A percentile compares a stretch with the other conserved stretches of the same genome.
Conservation (phyloP, 352 stramenopile genomes). For the Phytophthora constricta region DNA sequence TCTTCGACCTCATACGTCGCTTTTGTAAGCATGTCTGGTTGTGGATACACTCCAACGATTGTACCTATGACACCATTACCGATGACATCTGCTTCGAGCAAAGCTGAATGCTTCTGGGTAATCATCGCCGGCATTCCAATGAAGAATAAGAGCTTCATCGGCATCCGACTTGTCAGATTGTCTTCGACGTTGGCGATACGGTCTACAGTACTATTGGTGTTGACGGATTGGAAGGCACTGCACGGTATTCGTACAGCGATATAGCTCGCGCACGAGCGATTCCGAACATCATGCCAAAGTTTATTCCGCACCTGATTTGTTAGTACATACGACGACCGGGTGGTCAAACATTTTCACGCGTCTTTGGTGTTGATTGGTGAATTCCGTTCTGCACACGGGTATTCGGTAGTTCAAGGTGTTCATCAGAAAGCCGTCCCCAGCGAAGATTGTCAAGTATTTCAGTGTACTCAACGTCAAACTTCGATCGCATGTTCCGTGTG, state of each 20-base stretch:
- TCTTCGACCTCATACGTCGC: neutral
- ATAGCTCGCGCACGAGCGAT: neutral
- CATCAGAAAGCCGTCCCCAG: conserved; percentile 8
- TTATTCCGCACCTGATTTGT: conserved; percentile 23
- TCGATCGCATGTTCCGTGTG: conserved; percentile 18
- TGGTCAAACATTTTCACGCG: conserved; percentile 7
- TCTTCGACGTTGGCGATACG: conserved; percentile 17
- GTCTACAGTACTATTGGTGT: neutral
- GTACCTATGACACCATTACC: neutral
- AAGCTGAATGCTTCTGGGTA: neutral
- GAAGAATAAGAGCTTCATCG: conserved; percentile 24
- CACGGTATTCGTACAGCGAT: conserved; percentile 9
- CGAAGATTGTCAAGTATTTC: conserved; percentile 16
- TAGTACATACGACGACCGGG: conserved; percentile 17
- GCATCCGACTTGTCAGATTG: conserved; percentile 6
- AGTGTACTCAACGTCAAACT: conserved; percentile 16
- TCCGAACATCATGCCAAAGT: conserved; percentile 14
- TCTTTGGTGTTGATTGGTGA: too few relatives aligned
- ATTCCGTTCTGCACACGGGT: conserved; percentile 1
- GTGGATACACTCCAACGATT: neutral
- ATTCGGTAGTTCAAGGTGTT: neutral
- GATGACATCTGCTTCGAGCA: neutral
- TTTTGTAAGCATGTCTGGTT: neutral
- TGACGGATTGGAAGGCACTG: neutral
- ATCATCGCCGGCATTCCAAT: conserved; percentile 24